These are phyloP conservation scores for Verbascum thapsus DNA, from an alignment of 257 asterid genomes.

Conservation along the genomic window DNA sequence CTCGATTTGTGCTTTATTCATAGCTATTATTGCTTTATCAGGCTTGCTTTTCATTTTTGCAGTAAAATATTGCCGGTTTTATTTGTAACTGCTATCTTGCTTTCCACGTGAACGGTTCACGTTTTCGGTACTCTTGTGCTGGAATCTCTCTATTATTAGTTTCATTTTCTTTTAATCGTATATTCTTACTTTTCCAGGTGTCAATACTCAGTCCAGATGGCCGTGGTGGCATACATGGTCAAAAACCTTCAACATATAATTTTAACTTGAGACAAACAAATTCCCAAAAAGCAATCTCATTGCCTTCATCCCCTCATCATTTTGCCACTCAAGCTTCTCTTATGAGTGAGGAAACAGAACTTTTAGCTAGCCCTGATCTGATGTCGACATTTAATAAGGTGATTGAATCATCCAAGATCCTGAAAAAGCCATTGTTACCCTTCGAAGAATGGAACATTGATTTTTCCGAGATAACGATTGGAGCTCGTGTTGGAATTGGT, in stretches of 20 bases:
- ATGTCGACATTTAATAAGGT: conserved; percentile 63
- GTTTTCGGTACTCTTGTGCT: conserved; percentile 27
- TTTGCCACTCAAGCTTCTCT: conserved; percentile 49
- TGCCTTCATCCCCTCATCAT: conserved; percentile 87
- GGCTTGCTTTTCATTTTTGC: conserved; percentile 12
- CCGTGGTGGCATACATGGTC: conserved; percentile 50
- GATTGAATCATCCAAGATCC: conserved; percentile 71
- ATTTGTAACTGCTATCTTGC: conserved; percentile 4
- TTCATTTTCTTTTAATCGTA: conserved; percentile 19
- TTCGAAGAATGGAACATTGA: conserved; percentile 88
- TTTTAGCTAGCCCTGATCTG: conserved; percentile 48
- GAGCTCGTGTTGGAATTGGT: conserved; percentile 93
- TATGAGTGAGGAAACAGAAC: conserved; percentile 44
- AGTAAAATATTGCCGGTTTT: conserved; percentile 12
- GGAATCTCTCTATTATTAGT: conserved; percentile 20
- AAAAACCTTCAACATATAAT: conserved; percentile 44
- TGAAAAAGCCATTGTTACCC: conserved; percentile 74
- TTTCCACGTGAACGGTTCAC: conserved; percentile 37
- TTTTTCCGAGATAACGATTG: conserved; percentile 75
- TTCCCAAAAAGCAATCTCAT: conserved; percentile 70
- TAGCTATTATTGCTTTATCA: conserved; percentile 17
- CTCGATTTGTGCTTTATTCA: neutral
- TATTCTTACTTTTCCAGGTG: conserved; percentile 50
- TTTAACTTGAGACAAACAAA: conserved; percentile 49
- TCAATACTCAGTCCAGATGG: conserved; percentile 58